Percentiles rank a stretch among this genome's conserved stretches.
These are phyloP conservation scores for Paramecium tetraurelia DNA, from an alignment of 73 alveolate species.

Conservation along the genomic window DNA sequence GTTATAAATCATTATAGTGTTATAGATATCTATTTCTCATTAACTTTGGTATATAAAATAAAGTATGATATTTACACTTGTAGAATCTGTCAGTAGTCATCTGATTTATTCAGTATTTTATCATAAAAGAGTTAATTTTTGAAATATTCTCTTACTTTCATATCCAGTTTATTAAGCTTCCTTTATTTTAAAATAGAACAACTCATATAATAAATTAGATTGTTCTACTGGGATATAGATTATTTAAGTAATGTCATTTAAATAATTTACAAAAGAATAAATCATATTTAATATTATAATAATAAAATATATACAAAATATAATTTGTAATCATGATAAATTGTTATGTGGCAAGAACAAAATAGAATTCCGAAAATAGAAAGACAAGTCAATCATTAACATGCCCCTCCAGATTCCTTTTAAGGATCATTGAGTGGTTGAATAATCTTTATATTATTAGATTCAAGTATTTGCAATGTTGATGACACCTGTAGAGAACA, in stretches of 20 bases:
- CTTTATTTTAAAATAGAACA: neutral
- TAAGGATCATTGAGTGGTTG: conserved; percentile 15
- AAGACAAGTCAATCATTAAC: neutral
- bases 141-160: neutral
- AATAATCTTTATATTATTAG: neutral
- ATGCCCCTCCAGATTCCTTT: conserved; percentile 50
- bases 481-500: conserved; percentile 12
- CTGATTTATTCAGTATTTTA: neutral
- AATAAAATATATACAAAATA: neutral
- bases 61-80: too few relatives aligned
- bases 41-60: too few relatives aligned
- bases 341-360: neutral
- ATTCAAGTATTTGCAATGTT: conserved; percentile 16
- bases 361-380: conserved; percentile 22
- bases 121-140: neutral
- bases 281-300: neutral
- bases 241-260: too few relatives aligned
- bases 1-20: neutral
- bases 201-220: neutral
- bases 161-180: neutral
- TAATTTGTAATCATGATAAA: neutral
- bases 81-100: neutral
- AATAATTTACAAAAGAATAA: neutral
- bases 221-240: neutral
- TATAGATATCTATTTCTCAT: neutral